Conservation (phyloP, 192 early-diverging fungal species). For the Pilobolus umbonatus region DNA sequence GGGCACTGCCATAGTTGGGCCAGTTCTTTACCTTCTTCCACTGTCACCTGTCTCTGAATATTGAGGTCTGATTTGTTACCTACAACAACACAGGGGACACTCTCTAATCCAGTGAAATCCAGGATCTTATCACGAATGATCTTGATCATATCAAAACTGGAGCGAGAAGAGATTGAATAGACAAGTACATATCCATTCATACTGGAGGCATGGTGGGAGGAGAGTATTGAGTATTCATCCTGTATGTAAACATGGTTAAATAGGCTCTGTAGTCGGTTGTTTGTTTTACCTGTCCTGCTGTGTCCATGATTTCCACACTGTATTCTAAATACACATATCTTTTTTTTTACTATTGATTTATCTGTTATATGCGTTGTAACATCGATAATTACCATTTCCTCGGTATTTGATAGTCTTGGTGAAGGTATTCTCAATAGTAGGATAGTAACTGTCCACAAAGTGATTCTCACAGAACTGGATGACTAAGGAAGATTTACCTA, state of each 20-base stretch:
- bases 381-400: conserved; percentile 44
- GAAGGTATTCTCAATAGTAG: conserved; percentile 92
- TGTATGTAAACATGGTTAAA: conserved; percentile 15
- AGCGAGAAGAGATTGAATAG: conserved; percentile 83
- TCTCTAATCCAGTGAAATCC: conserved; percentile 84
- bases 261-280: not conserved
- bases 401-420: conserved; percentile 79
- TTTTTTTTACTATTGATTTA: not conserved
- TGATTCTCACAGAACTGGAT: conserved; percentile 91
- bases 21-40: conserved; percentile 70
- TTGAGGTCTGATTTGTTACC: conserved; percentile 91
- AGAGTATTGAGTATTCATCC: conserved; percentile 94
- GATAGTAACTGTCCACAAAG: conserved; percentile 90
- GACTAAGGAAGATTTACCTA: conserved; percentile 85
- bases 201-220: conserved; percentile 82
- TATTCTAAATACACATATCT: conserved; percentile 53
- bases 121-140: conserved; percentile 93
- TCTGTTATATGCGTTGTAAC: not conserved
- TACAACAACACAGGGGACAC: conserved; percentile 86
- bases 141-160: conserved; percentile 86
- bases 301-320: conserved; percentile 87
- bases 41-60: conserved; percentile 69
- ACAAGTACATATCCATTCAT: conserved; percentile 94
- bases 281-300: conserved; percentile 81
- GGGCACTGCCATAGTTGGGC: conserved; percentile 85